Conservation (phyloP, 2,329 filamentous ascomycete species). For the Sporothrix dimorphospora region DNA sequence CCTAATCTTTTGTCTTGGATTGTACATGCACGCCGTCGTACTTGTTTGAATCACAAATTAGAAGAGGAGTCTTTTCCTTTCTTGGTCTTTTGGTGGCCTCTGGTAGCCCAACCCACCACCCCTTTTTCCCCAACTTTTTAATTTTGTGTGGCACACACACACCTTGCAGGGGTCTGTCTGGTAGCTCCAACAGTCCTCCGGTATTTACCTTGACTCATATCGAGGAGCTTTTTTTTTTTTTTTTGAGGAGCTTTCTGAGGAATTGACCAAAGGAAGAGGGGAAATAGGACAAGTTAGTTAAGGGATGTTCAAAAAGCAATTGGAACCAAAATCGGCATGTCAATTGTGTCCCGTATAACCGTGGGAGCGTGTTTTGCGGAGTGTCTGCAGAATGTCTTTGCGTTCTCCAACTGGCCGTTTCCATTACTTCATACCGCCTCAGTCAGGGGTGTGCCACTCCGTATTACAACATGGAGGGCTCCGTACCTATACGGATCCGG, state of each 20-base stretch:
- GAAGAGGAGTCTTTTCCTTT: background rate
- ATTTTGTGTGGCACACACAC: background rate
- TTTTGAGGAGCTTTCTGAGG: background rate
- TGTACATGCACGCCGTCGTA: background rate
- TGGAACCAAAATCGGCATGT: background rate
- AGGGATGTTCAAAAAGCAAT: background rate
- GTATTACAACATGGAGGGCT: background rate
- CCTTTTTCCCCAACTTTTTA: constrained; percentile 12
- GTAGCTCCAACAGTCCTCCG: background rate
- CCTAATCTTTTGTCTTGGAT: background rate
- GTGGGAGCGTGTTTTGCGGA: background rate
- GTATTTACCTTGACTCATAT: background rate
- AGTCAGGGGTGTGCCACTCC: background rate
- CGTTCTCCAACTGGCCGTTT: constrained; percentile 18
- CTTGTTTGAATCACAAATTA: background rate
- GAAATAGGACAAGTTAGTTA: background rate
- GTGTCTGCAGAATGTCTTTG: background rate
- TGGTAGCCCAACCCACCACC: background rate
- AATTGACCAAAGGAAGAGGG: background rate
- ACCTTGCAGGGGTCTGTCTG: background rate
- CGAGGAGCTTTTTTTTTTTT: background rate
- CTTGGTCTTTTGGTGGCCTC: background rate
- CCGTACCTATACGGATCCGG: background rate
- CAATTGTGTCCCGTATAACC: background rate
- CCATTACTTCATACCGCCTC: constrained; percentile 24